Percentiles rank a stretch among this genome's conserved stretches.
Conservation (phyloP, 1,284 basidiomycete genomes). For the Leccinum pachyderme region DNA sequence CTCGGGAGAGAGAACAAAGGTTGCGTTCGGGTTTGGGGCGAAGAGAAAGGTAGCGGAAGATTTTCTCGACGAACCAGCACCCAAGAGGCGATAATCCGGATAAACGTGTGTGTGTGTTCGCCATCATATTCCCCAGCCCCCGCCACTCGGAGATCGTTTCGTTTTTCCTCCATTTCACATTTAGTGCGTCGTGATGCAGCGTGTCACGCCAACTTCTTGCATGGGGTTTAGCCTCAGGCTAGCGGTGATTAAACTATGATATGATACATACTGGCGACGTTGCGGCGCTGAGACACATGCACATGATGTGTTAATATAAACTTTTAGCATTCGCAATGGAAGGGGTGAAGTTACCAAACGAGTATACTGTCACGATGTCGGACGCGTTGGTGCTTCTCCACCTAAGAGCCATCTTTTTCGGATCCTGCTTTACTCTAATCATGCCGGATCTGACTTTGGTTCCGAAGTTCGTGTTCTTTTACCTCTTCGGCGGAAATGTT, state of each 20-base stretch:
- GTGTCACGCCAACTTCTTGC: background rate
- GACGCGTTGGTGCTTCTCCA: background rate
- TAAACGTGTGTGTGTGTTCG: background rate
- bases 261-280: background rate
- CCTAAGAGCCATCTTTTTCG: background rate
- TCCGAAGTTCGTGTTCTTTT: too few species aligned
- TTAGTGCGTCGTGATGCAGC: background rate
- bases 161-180: background rate
- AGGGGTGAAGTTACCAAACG: background rate
- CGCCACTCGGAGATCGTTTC: background rate
- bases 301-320: background rate
- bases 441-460: background rate
- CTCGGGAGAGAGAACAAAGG: slow-evolving; percentile 62
- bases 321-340: background rate
- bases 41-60: slow-evolving; percentile 78
- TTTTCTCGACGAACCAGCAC: slow-evolving; percentile 42
- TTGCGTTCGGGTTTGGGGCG: slow-evolving; percentile 70
- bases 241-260: background rate
- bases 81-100: slow-evolving; percentile 40
- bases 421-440: background rate
- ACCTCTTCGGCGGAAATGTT: too few species aligned
- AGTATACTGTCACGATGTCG: background rate
- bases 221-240: background rate
- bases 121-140: background rate
- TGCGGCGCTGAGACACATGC: background rate